Percentiles rank a stretch among this genome's conserved stretches.
phyloP scores from a whole-genome alignment of 2,329 filamentous ascomycete species.

The Diplodia intermedia region DNA sequence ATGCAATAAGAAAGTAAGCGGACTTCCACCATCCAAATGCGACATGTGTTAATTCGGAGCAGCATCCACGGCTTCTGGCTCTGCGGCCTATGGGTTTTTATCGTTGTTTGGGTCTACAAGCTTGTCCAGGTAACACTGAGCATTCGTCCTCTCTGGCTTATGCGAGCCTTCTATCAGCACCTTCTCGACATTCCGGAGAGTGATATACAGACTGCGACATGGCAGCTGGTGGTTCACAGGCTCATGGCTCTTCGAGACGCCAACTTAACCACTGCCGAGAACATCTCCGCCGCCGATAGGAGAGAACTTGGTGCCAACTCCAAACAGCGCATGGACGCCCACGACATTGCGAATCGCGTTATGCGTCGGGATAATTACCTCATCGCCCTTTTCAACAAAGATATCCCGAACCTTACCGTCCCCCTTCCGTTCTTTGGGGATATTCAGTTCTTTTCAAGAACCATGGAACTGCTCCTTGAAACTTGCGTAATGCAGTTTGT shows the following conservation, averaged over 20 bases:
- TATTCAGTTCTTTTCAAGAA: constrained; percentile 84
- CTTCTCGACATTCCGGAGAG: constrained; percentile 82
- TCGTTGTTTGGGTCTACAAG: constrained; percentile 80
- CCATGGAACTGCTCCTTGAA: constrained; percentile 89
- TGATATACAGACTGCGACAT: constrained; percentile 93
- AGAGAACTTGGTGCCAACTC: constrained; percentile 79
- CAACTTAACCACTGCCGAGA: constrained; percentile 80
- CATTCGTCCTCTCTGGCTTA: constrained; percentile 55
- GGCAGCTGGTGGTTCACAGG: constrained; percentile 87
- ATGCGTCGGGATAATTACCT: constrained; percentile 98
- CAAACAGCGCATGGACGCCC: constrained; percentile 92
- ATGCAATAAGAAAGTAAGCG: constrained; percentile 67
- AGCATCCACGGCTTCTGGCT: constrained; percentile 80
- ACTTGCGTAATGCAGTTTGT: constrained; percentile 92
- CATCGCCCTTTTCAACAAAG: constrained; percentile 97
- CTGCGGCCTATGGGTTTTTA: constrained; percentile 80
- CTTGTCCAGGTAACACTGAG: constrained; percentile 50
- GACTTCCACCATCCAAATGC: not conserved
- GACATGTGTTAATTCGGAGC: not conserved
- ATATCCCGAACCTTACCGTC: constrained; percentile 84
- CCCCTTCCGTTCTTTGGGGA: constrained; percentile 82
- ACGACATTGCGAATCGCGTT: constrained; percentile 94
- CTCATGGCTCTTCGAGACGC: constrained; percentile 84
- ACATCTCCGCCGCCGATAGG: constrained; percentile 64
- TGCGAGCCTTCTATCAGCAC: constrained; percentile 86